Evolutionary conservation across 2,329 filamentous ascomycete species (phyloP), one percentile per base, ranked within the genome.

Genomic region (Aspergillus melleus): DNA sequence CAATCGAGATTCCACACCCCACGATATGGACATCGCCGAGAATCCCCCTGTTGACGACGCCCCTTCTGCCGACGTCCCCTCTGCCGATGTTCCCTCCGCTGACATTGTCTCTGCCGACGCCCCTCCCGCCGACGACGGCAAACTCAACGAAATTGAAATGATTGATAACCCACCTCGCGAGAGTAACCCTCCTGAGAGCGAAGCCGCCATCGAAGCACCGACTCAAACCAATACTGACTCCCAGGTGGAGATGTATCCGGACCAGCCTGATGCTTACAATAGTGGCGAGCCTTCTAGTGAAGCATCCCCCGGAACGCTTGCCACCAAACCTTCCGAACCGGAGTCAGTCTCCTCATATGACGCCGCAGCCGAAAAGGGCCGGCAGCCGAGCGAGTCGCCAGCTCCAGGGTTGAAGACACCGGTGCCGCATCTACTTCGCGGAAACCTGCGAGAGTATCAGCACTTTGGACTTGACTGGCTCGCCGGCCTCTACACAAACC

Each of bases 391-490:
- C 62, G 69, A 75, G 56, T 77, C 79, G 3, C 76, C 79, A 32
- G 76, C 72, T 51, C 76, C 76, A 56, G 72, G 76, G 32, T 62
- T 80, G 59, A 90, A 88, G 66, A 93, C 88, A 0, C 87, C 90
- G 8, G 85, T 95, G 11, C 93, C 92, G 0, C 90, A 92, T 62
- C 83, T 99, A 11, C 81, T 97, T 0, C 89, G 95, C 53, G 95
- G 95, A 20, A 96, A 87, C 0, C 80, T 99, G 11, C 90, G 96
- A 73, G 94, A 96, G 74, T 99, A 99, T 71, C 95, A 99, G 69
- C 95, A 97, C 70, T 91, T 91, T 70, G 96, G 95, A n/a, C 80
- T 99, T 8, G 95, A 99, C 73, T 99, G 95, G 95, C 87, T 99
- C 51, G 92, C 93, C 2, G 91, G 92, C 0, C 83, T 99, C 1